Conservation (phyloP, 106 monocot species). For the Dendrobium huoshanense region DNA sequence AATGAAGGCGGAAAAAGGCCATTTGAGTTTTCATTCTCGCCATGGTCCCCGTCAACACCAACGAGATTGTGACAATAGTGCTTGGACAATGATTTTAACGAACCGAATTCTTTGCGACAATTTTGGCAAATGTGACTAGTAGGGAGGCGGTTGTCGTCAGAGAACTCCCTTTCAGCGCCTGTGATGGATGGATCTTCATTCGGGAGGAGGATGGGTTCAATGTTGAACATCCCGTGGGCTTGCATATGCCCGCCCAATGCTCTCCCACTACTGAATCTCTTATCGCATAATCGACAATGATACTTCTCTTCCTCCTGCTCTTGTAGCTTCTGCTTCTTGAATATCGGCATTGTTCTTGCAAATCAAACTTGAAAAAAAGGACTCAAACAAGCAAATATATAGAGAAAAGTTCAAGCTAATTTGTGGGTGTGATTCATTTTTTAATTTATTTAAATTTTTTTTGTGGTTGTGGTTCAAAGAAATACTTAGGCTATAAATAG, state of each 20-base stretch:
- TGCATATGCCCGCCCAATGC: conserved; percentile 87
- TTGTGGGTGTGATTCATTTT: conserved; percentile 13
- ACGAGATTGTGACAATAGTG: conserved; percentile 40
- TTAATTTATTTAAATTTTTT: no score
- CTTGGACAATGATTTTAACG: conserved; percentile 67
- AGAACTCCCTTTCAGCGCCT: conserved; percentile 25
- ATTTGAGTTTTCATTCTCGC: not conserved
- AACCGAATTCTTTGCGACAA: conserved; percentile 58
- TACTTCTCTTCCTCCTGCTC: conserved; percentile 42
- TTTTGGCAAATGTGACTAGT: conserved; percentile 38
- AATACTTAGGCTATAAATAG: no score
- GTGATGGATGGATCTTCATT: conserved; percentile 5
- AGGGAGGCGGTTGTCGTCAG: not conserved
- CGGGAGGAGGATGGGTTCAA: not conserved
- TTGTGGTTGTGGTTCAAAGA: no score
- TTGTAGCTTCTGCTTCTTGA: conserved; percentile 8
- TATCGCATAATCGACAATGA: conserved; percentile 68
- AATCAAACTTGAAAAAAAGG: not conserved
- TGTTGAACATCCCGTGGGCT: conserved; percentile 61
- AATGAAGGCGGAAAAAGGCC: not conserved
- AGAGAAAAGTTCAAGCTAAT: conserved; percentile 3
- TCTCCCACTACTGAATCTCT: conserved; percentile 67
- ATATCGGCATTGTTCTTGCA: conserved; percentile 26
- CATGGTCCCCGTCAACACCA: not conserved
- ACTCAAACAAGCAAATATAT: not conserved